Percentiles rank a stretch among this genome's conserved stretches.
Conservation (phyloP, 2,329 filamentous ascomycete species). For the Colletotrichum sp. region DNA sequence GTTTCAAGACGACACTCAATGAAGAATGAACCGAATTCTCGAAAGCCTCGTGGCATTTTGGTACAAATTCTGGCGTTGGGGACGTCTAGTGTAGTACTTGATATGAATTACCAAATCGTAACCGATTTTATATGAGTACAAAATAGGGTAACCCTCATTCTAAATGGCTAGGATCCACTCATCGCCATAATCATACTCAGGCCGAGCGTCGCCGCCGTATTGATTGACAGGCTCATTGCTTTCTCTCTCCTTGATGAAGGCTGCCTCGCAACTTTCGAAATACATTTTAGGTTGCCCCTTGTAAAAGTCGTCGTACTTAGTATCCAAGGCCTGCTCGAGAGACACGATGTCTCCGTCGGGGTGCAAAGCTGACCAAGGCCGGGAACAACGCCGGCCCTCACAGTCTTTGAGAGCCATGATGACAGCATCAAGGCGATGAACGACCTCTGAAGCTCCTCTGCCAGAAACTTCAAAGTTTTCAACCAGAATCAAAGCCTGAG, state of each 20-base stretch:
- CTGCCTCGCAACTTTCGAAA: neutral
- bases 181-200: neutral
- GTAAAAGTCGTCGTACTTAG: neutral
- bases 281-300: conserved; percentile 11
- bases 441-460: neutral
- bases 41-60: neutral
- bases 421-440: neutral
- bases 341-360: neutral
- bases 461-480: neutral
- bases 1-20: neutral
- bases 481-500: neutral
- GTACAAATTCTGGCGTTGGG: neutral
- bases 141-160: neutral
- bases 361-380: neutral
- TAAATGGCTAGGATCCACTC: neutral
- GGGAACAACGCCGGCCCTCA: neutral
- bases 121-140: neutral
- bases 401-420: neutral
- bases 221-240: neutral
- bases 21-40: neutral
- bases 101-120: neutral
- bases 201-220: neutral
- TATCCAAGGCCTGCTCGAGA: neutral
- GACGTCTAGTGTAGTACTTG: neutral
- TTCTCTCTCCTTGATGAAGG: neutral